Percentiles rank a stretch among this genome's conserved stretches.
Evolutionary conservation across 306 rosid genomes (phyloP).

Genomic region (Begonia peltatifolia): DNA sequence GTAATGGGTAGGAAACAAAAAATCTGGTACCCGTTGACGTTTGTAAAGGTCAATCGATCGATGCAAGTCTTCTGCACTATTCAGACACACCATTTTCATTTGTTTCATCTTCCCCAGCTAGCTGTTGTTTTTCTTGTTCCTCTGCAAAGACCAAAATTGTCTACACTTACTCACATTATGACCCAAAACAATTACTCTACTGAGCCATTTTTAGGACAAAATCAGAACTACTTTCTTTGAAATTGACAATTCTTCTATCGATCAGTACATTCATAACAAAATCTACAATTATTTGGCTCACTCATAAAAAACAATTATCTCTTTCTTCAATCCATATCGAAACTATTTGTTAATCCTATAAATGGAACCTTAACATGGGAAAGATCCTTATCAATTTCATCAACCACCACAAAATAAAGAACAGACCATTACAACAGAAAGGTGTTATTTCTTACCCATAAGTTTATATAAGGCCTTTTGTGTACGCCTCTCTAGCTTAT

Average conservation of each 20-base stretch:
- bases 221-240: neutral
- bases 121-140: conserved; percentile 73
- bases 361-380: no score
- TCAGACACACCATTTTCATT: conserved; percentile 27
- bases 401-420: neutral
- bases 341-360: no score
- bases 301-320: no score
- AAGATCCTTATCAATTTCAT: neutral
- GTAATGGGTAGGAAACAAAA: no score
- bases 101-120: conserved; percentile 47
- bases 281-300: no score
- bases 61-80: conserved; percentile 6
- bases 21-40: no score
- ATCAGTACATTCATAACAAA: neutral
- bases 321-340: no score
- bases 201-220: neutral
- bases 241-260: neutral
- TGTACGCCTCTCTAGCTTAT: conserved; percentile 82
- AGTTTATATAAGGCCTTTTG: conserved; percentile 74
- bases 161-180: neutral
- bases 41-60: no score
- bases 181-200: neutral
- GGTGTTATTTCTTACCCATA: conserved; percentile 36
- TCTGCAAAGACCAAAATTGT: conserved; percentile 20
- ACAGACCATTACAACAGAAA: neutral